Base-by-base conservation (phyloP, 176 grass and related monocot species). In the Eleusine indica region DNA sequence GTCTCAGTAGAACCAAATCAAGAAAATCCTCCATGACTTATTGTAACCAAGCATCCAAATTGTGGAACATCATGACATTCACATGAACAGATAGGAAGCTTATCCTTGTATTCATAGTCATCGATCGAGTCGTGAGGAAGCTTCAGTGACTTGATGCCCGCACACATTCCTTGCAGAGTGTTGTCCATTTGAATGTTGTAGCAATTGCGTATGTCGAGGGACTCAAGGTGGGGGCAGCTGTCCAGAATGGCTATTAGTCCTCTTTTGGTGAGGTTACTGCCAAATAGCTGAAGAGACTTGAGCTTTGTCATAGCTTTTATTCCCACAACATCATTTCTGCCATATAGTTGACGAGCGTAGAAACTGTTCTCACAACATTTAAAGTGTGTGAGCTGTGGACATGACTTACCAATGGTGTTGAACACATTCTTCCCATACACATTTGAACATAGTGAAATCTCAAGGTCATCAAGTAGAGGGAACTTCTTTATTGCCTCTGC, bases 371-470 rank as follows among this genome's bases (percentile, higher is more conserved):
- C 41, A 4, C 6, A 43, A 43, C 6, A 6, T 43, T 43, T 43
- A 71, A 4, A 29, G 30, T 2, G 10, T 48, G 65, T 67, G 35
- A 3, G 1, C 16, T 18, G 30, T 29, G 65, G 7, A 48, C 65
- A 67, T 17, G 65, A 10, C 9, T 37, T 67, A 32, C 30, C 65
- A 17, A 67, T 14, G 6, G 15, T 4, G 30, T 38, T 32, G 35
- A 67, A 67, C 3, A 66, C 63, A 32, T 15, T 11, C 28, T 3
- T 35, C 1, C 12, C 63, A 35, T 17, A 12, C 16, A 78, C 63
- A 65, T 47, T 32, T 78, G 58, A 65, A 19, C 15, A 48, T 40
- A 78, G 35, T 48, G 76, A 78, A 47, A 78, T 64, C 76, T 78
- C 76, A 0, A 78, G 58, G 35, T 65, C 76, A 22, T 78, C 58